Conservation (phyloP, 345 rosid species). For the Adansonia digitata region DNA sequence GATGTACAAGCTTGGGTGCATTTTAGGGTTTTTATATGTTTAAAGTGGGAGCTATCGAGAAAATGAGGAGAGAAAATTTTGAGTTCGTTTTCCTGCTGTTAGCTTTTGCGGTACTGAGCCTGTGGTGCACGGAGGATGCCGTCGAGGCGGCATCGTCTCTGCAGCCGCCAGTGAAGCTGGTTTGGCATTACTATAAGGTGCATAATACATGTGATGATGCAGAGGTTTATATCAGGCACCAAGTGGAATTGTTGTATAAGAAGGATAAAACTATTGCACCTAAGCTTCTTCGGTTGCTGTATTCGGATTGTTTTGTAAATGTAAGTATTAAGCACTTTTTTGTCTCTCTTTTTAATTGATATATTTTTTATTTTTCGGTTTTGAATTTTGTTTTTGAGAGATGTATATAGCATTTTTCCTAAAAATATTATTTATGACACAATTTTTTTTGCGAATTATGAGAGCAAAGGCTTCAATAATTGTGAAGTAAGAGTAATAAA, state of each 20-base stretch:
- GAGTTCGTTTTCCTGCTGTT: conserved; percentile 11
- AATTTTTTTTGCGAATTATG: no score
- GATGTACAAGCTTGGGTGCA: conserved; percentile 20
- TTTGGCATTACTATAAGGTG: conserved; percentile 54
- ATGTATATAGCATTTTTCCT: no score
- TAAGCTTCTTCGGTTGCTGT: conserved; percentile 67
- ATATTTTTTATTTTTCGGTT: background rate
- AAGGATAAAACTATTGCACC: conserved; percentile 43
- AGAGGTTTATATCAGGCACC: conserved; percentile 43
- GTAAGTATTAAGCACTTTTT: conserved; percentile 23
- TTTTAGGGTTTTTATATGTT: background rate
- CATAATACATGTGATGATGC: conserved; percentile 46
- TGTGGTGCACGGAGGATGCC: conserved; percentile 9
- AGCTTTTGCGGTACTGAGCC: conserved; percentile 27
- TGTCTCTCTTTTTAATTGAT: background rate
- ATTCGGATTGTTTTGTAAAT: conserved; percentile 62
- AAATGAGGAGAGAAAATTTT: conserved; percentile 1
- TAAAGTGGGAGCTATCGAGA: background rate
- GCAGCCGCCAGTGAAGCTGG: conserved; percentile 38
- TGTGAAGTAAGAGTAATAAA: no score
- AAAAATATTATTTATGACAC: no score
- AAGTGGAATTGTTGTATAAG: conserved; percentile 35
- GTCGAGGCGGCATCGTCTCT: conserved; percentile 34
- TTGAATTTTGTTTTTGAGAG: background rate
- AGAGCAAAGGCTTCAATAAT: no score